A percentile compares a stretch with the other conserved stretches of the same genome.
Evolutionary conservation across 73 alveolate genomes (phyloP).

Genomic region (Paramecium bursaria): DNA sequence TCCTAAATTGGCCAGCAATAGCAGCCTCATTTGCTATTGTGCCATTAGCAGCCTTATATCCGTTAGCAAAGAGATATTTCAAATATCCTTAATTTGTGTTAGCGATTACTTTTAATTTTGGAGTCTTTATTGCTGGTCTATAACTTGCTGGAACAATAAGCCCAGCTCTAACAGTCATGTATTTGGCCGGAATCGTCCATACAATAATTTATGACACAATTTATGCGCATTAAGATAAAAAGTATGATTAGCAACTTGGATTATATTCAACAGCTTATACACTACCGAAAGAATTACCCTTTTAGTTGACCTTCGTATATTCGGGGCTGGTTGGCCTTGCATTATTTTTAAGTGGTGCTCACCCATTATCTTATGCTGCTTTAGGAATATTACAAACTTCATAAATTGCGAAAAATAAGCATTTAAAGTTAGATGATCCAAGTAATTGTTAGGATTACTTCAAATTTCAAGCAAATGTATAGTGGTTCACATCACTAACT

Average conservation of each 20-base stretch:
- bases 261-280: conserved; percentile 81
- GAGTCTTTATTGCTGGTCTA: conserved; percentile 84
- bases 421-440: too few relatives aligned
- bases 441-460: too few relatives aligned
- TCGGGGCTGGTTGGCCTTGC: conserved; percentile 26
- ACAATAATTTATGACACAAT: conserved; percentile 89
- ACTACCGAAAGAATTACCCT: conserved; percentile 20
- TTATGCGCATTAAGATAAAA: conserved; percentile 87
- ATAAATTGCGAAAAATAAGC: too few relatives aligned
- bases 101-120: conserved; percentile 87
- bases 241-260: conserved; percentile 80
- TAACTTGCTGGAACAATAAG: conserved; percentile 74
- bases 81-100: conserved; percentile 81
- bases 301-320: conserved; percentile 15
- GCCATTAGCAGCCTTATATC: conserved; percentile 85
- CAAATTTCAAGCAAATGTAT: too few relatives aligned
- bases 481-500: too few relatives aligned
- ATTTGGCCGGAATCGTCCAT: conserved; percentile 76
- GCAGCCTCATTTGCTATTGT: conserved; percentile 73
- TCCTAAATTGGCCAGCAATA: conserved; percentile 60
- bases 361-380: conserved; percentile 2
- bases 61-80: conserved; percentile 84
- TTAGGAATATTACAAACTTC: too few relatives aligned
- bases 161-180: conserved; percentile 57
- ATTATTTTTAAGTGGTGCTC: background rate